A percentile compares a stretch with the other conserved stretches of the same genome.
Evolutionary conservation across 2,329 filamentous ascomycete genomes (phyloP).

Genomic region (Lithohypha guttulata): DNA sequence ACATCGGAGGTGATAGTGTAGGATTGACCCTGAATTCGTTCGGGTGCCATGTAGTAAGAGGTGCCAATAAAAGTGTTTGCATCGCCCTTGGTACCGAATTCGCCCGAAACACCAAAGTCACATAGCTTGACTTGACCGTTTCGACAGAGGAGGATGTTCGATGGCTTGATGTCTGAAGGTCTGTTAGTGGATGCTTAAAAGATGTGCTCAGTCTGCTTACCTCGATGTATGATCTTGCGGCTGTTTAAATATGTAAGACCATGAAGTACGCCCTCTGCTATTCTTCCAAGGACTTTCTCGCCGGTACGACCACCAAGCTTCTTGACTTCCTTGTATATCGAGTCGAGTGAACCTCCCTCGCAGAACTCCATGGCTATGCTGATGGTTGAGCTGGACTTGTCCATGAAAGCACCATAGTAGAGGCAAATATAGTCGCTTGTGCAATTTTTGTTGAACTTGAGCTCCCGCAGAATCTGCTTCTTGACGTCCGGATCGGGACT

Average conservation of each 20-base stretch:
- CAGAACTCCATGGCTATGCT: slow-evolving; percentile 99
- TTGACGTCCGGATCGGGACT: slow-evolving; percentile 97
- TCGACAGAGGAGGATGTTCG: slow-evolving; percentile 87
- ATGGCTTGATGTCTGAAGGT: slow-evolving; percentile 77
- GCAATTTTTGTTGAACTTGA: slow-evolving; percentile 96
- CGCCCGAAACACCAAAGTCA: slow-evolving; percentile 94
- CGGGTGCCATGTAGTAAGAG: slow-evolving; percentile 98
- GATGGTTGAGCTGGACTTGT: slow-evolving; percentile 90
- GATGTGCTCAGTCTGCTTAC: slow-evolving; percentile 24
- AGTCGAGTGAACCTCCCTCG: slow-evolving; percentile 89
- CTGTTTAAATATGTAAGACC: slow-evolving; percentile 91
- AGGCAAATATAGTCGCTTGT: slow-evolving; percentile 92
- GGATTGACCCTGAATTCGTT: slow-evolving; percentile 91
- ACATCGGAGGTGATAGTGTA: slow-evolving; percentile 99
- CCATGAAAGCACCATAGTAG: slow-evolving; percentile 95
- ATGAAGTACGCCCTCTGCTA: slow-evolving; percentile 87
- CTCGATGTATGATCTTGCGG: slow-evolving; percentile 91
- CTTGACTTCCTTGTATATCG: slow-evolving; percentile 95
- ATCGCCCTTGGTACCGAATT: slow-evolving; percentile 96
- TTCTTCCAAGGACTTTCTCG: slow-evolving; percentile 93
- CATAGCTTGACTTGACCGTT: slow-evolving; percentile 93
- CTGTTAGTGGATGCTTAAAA: slow-evolving; percentile 11
- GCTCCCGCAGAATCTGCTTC: slow-evolving; percentile 92
- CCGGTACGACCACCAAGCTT: slow-evolving; percentile 87
- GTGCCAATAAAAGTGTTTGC: slow-evolving; percentile 98